A percentile compares a stretch with the other conserved stretches of the same genome.
Evolutionary conservation across 768 basidiomycete species (phyloP).

Genomic region (Suillus cothurnatus): DNA sequence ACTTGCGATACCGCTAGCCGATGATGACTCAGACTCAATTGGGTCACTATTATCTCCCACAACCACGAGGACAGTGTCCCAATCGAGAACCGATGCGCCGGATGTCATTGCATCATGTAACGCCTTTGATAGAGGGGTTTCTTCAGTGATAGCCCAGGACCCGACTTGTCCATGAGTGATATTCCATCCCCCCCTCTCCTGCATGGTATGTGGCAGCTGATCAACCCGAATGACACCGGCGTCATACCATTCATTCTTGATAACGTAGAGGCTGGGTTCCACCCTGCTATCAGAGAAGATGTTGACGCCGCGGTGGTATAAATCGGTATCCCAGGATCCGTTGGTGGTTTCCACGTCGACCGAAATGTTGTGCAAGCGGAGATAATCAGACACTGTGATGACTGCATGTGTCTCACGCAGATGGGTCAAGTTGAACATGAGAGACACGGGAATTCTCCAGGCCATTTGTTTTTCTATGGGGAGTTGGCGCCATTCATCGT

Average conservation of each 20-base stretch:
- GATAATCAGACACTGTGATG: constrained; percentile 43
- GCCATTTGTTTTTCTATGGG: constrained; percentile 41
- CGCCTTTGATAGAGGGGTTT: constrained; percentile 17
- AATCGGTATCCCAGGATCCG: constrained; percentile 39
- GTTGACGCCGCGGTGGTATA: constrained; percentile 32
- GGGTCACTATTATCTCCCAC: constrained; percentile 22
- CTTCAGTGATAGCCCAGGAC: constrained; percentile 17
- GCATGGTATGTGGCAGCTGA: constrained; percentile 33
- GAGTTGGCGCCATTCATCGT: constrained; percentile 41
- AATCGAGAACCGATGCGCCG: constrained; percentile 24
- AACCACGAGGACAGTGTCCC: constrained; percentile 24
- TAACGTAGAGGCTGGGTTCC: constrained; percentile 31
- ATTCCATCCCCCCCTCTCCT: constrained; percentile 34
- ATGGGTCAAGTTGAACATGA: constrained; percentile 48
- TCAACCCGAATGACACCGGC: constrained; percentile 40
- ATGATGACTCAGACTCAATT: constrained; percentile 19
- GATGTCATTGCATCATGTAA: constrained; percentile 17
- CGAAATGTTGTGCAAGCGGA: constrained; percentile 41
- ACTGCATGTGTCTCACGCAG: constrained; percentile 39
- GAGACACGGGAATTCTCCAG: constrained; percentile 35
- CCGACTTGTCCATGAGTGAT: constrained; percentile 19
- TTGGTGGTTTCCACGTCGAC: constrained; percentile 34
- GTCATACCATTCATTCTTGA: constrained; percentile 44
- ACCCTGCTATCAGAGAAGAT: constrained; percentile 13
- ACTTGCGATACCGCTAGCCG: constrained; percentile 32